These are phyloP conservation scores for Xerocomellus amylosporus DNA, from an alignment of 768 basidiomycete genomes.

Conservation along the genomic window DNA sequence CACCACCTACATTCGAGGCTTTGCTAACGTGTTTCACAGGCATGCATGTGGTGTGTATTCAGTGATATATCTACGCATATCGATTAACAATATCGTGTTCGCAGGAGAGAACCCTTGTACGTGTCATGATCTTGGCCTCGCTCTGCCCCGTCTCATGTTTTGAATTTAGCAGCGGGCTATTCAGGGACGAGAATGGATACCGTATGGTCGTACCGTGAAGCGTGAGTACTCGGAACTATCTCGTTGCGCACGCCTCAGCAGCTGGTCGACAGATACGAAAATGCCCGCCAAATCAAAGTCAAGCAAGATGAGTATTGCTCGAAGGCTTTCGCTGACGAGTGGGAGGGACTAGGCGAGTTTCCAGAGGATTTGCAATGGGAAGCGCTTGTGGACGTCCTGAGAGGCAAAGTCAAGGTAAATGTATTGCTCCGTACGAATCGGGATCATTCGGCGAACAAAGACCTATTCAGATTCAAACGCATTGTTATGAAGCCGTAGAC, in stretches of 20 bases:
- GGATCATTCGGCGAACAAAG: neutral
- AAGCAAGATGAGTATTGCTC: conserved; percentile 67
- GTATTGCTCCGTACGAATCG: neutral
- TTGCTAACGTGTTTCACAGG: conserved; percentile 31
- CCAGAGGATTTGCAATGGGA: conserved; percentile 73
- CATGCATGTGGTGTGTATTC: conserved; percentile 55
- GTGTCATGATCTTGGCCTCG: neutral
- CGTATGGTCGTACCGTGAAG: conserved; percentile 66
- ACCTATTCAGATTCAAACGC: conserved; percentile 40
- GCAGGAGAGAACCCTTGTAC: conserved; percentile 57
- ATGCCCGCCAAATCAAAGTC: conserved; percentile 62
- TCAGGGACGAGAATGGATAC: conserved; percentile 57
- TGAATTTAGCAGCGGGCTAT: conserved; percentile 29
- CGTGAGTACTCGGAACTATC: conserved; percentile 20
- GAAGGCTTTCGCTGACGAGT: conserved; percentile 44
- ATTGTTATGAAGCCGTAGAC: conserved; percentile 66
- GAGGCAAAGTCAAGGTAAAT: conserved; percentile 70
- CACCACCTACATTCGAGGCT: neutral
- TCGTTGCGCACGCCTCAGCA: neutral
- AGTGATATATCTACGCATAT: conserved; percentile 5
- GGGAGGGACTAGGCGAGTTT: conserved; percentile 50
- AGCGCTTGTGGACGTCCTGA: conserved; percentile 62
- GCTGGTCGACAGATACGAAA: conserved; percentile 44
- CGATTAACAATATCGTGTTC: neutral
- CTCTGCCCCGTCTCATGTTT: neutral